Evolutionary conservation across 2,329 filamentous ascomycete species (phyloP).

Genomic region (Penicillium rolfsii): DNA sequence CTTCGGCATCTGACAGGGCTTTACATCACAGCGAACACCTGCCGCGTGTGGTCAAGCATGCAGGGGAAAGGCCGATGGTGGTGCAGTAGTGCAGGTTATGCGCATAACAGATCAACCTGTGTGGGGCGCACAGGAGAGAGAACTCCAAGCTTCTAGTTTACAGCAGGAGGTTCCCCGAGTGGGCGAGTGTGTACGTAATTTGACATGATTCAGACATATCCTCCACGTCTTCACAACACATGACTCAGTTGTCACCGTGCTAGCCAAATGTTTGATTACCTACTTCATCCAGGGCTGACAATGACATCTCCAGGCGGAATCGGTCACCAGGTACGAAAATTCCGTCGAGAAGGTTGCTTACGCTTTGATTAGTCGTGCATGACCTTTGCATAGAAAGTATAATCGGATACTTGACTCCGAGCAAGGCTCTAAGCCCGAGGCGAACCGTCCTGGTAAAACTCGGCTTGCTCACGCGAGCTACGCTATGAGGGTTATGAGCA

Average conservation of each 20-base stretch:
- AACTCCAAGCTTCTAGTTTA: constrained; percentile 8
- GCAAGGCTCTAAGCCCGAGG: neutral
- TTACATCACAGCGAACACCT: neutral
- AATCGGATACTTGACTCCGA: neutral
- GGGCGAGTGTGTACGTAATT: constrained; percentile 1
- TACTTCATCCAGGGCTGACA: neutral
- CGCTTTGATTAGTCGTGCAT: neutral
- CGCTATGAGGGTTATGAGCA: neutral
- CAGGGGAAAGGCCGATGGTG: constrained; percentile 8
- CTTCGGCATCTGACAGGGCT: neutral
- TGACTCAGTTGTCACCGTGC: neutral
- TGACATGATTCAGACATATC: constrained; percentile 3
- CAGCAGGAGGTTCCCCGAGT: neutral
- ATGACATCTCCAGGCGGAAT: no score
- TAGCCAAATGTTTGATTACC: neutral
- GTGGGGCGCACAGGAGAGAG: constrained; percentile 3
- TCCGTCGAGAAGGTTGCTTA: neutral
- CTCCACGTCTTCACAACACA: neutral
- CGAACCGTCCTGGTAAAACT: constrained; percentile 1
- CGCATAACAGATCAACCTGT: constrained; percentile 5
- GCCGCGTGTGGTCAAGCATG: constrained; percentile 18
- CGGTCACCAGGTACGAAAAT: neutral
- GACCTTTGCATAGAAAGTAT: neutral
- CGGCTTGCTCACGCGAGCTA: neutral
- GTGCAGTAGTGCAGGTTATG: neutral